These are phyloP conservation scores for Penicillium alfredii DNA, from an alignment of 495 filamentous ascomycete species.

Conservation along the genomic window DNA sequence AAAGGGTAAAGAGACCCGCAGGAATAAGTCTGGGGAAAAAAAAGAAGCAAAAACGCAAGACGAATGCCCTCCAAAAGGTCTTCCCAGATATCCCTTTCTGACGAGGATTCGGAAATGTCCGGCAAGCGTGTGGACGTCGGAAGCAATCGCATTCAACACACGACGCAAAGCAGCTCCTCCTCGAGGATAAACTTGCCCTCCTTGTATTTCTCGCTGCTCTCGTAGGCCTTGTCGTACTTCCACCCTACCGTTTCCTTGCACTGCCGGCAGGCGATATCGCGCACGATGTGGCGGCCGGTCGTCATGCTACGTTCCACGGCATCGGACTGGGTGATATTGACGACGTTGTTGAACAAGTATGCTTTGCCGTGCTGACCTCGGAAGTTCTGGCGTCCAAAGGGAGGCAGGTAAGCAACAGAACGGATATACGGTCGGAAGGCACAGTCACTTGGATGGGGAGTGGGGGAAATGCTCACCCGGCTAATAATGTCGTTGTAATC, in stretches of 20 bases:
- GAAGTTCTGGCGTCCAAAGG: no score
- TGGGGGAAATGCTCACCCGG: slow-evolving; percentile 52
- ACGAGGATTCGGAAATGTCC: background rate
- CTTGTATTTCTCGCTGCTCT: slow-evolving; percentile 92
- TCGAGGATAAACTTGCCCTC: slow-evolving; percentile 98
- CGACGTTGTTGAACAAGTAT: slow-evolving; percentile 89
- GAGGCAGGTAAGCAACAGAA: slow-evolving; percentile 4
- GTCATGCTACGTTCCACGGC: slow-evolving; percentile 96
- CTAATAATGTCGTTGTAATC: slow-evolving; percentile 96
- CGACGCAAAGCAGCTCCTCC: slow-evolving; percentile 79
- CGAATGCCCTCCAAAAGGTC: background rate
- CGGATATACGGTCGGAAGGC: slow-evolving; percentile 9
- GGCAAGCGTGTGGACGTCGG: background rate
- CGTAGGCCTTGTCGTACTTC: slow-evolving; percentile 98
- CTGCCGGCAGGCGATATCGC: slow-evolving; percentile 83
- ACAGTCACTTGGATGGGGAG: slow-evolving; percentile 5
- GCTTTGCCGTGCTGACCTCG: slow-evolving; percentile 98
- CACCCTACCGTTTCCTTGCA: slow-evolving; percentile 92
- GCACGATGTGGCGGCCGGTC: slow-evolving; percentile 89
- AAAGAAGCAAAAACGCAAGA: background rate
- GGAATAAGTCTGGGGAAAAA: slow-evolving; percentile 11
- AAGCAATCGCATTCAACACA: slow-evolving; percentile 40
- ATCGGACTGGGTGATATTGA: slow-evolving; percentile 77
- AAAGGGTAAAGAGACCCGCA: slow-evolving; percentile 1
- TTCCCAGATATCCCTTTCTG: background rate